These are phyloP conservation scores for Prunus fruticosa DNA, from an alignment of 306 rosid genomes.

Conservation along the genomic window DNA sequence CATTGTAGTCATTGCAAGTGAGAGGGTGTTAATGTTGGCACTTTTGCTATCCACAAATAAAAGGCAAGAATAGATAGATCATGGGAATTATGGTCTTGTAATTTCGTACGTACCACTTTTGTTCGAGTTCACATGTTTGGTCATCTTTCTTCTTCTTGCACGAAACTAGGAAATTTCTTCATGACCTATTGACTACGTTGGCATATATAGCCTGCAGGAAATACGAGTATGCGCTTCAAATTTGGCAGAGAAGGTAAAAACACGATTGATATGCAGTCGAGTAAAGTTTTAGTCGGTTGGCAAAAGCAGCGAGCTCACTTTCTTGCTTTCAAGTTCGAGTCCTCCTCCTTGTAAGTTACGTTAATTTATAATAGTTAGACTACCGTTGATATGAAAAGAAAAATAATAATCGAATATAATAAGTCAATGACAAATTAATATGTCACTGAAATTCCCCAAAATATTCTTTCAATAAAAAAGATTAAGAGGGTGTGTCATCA, in stretches of 20 bases:
- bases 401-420: not conserved
- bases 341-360: no score
- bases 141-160: not conserved
- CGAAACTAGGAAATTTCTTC: conserved; percentile 14
- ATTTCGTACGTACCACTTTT: not conserved
- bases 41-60: not conserved
- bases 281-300: no score
- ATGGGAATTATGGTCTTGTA: not conserved
- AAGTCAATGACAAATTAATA: not conserved
- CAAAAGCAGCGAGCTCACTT: no score
- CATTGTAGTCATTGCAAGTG: not conserved
- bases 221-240: not conserved
- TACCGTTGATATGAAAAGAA: no score
- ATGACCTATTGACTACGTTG: not conserved
- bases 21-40: not conserved
- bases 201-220: not conserved
- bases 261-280: no score
- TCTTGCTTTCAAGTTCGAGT: no score
- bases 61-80: no score
- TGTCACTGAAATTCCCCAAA: not conserved
- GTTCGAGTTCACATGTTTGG: not conserved
- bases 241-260: no score
- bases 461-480: not conserved
- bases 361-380: no score
- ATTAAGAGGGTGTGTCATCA: not conserved